Conservation (phyloP, 805 yeast species). For the Ogataea nonfermentans region DNA sequence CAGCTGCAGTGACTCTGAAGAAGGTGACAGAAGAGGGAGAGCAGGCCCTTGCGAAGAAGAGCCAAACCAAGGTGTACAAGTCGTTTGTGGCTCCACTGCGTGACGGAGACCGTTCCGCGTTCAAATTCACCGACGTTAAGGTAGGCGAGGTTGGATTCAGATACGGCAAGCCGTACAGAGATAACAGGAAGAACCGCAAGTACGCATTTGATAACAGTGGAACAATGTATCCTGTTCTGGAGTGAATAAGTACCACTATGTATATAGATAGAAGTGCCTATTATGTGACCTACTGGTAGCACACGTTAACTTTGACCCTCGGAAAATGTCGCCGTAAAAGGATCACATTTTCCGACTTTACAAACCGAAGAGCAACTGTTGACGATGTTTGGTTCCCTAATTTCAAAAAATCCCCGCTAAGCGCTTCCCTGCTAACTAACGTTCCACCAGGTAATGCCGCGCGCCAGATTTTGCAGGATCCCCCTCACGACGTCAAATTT, state of each 20-base stretch:
- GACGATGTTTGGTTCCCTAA: too few relatives aligned
- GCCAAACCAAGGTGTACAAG: conserved; percentile 31
- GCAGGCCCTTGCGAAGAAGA: conserved; percentile 33
- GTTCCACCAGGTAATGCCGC: too few relatives aligned
- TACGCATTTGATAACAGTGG: conserved; percentile 71
- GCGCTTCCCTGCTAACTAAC: too few relatives aligned
- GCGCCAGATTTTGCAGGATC: neutral
- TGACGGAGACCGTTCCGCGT: conserved; percentile 67
- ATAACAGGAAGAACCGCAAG: conserved; percentile 80
- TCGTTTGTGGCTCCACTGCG: conserved; percentile 56
- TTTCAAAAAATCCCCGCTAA: too few relatives aligned
- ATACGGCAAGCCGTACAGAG: conserved; percentile 89
- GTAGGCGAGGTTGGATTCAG: conserved; percentile 88
- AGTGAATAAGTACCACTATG: conserved; percentile 12
- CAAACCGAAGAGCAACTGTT: too few relatives aligned
- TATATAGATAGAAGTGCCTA: neutral
- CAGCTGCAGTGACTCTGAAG: conserved; percentile 78
- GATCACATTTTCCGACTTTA: too few relatives aligned
- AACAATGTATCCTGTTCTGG: conserved; percentile 41
- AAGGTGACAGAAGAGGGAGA: conserved; percentile 62
- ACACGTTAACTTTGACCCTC: neutral
- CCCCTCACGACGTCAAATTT: neutral
- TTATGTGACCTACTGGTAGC: too few relatives aligned
- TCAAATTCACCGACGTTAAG: conserved; percentile 72
- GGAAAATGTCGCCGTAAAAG: too few relatives aligned